Base-by-base conservation (phyloP, 2,329 filamentous ascomycete species). In the Leptographium procerum region DNA sequence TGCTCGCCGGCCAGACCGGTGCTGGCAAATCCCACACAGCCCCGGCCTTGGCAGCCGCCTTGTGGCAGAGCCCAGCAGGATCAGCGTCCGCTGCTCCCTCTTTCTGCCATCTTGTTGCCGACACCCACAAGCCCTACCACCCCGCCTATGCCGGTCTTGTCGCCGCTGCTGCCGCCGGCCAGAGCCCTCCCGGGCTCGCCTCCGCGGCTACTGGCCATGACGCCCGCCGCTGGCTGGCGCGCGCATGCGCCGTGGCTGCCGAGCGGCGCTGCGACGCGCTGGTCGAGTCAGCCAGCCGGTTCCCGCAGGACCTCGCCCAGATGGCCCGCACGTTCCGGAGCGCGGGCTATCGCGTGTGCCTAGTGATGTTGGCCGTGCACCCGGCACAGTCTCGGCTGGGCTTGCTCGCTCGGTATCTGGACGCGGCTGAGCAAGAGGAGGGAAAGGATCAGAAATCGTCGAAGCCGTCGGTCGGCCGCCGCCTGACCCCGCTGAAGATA, bases 61-160 rank as follows among this genome's bases (percentile, higher is more conserved):
- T 77, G 29, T 33, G 50, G 8, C 47, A 45, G 13, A 11, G 31
- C 24, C n/a, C 52, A 11, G 16, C 36, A n/a, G n/a, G n/a, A n/a
- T 34, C 50, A n/a, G n/a, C 36, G 10, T 2, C 61, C 52, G 19
- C 50, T 8, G 5, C 26, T 1, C 14, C 36, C 48, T 59, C 56
- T 60, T 29, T 66, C 19, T 70, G 69, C 22, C 75, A 78, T 67
- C 70, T 78, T 62, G 73, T 78, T 58, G 75, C 75, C 57, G 75
- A 78, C 69, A 73, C 73, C 26, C 77, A 76, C 71, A 78, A 78
- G 64, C 70, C 71, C 4, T 73, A 76, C 67, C 75, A 78, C 65
- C 76, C 76, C 0, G 60, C 67, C 22, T 77, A 76, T 65, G 33
- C 62, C 16, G n/a, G 56, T 3, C 67, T 74, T 29, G 61, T 72